Base-by-base conservation (phyloP, 345 rosid genomes). In the Durio zibethinus region DNA sequence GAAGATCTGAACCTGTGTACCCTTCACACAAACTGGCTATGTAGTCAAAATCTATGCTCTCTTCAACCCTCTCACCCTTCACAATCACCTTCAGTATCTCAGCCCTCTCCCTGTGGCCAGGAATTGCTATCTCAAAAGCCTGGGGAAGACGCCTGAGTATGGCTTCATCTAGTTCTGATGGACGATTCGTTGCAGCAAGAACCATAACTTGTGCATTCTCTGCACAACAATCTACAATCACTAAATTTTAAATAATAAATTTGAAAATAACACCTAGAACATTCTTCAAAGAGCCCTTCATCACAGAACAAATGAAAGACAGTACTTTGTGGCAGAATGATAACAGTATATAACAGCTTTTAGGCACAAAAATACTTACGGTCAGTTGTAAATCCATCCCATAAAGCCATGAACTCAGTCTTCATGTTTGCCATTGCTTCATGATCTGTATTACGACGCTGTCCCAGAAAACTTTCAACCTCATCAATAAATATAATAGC, bases 331-430 rank as follows among this genome's bases (percentile, higher is more conserved):
- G 15, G 29, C 5, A 16, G 35, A 54, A 5, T 33, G 48, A 54
- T 31, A 61, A 31, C 14, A 27, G 72, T 73, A 7, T 27, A 45
- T 52, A 35, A 36, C 36, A 56, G 27, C 2, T 2, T 38, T 67
- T 20, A 35, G 52, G 66, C 56, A 57, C 48, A 52, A 25, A 36
- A 77, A 61, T 52, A 92, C 99, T 91, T 87, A 96, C 98, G 98
- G 72, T 96, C 97, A 33, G 98, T 92, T 10, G 98, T 89, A 83
- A 96, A 93, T 9, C 99, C 98, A 89, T 96, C 98, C 99, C 99
- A 96, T 81, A 93, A 86, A 68, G 99, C 99, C 99, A 96, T 93
- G 84, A 92, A 96, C 88, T 96, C 98, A 2, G 98, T 93, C 89
- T 96, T 96, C 98, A 96, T 96, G 76, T 93, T 96, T 2, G 98